phyloP scores from a whole-genome alignment of 1,139 yeast species.

The Ogataea hybrid region DNA sequence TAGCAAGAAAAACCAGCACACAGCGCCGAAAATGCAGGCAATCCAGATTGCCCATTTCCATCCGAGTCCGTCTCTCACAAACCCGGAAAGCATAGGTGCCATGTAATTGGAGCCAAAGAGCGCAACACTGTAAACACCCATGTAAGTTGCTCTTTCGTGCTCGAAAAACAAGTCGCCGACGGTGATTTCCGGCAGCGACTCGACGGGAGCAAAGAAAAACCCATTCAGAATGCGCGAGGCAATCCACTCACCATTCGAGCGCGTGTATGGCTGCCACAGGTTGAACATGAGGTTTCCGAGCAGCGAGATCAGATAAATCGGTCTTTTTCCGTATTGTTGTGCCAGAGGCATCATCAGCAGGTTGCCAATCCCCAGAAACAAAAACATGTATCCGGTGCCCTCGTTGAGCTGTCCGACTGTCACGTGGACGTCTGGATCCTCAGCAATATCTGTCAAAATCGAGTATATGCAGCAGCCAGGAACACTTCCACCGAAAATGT shows the following conservation, averaged over 20 bases:
- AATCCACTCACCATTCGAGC: slow-evolving; percentile 41
- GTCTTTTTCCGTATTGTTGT: slow-evolving; percentile 52
- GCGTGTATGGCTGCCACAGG: slow-evolving; percentile 45
- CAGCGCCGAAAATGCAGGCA: slow-evolving; percentile 47
- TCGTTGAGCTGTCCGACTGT: slow-evolving; percentile 42
- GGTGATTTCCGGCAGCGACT: slow-evolving; percentile 51
- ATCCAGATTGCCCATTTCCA: slow-evolving; percentile 51
- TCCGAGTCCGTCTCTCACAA: slow-evolving; percentile 43
- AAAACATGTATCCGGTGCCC: slow-evolving; percentile 52
- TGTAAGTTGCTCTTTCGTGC: slow-evolving; percentile 49
- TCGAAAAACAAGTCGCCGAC: slow-evolving; percentile 50
- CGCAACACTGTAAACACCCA: slow-evolving; percentile 44
- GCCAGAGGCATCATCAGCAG: slow-evolving; percentile 50
- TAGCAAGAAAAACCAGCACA: slow-evolving; percentile 40
- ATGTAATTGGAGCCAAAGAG: slow-evolving; percentile 39
- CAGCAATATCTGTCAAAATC: slow-evolving; percentile 41
- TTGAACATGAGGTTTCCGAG: slow-evolving; percentile 38
- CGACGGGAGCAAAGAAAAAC: slow-evolving; percentile 52
- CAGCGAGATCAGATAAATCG: slow-evolving; percentile 42
- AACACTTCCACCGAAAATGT: slow-evolving; percentile 44
- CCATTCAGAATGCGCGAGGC: slow-evolving; percentile 46
- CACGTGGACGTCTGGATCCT: slow-evolving; percentile 35
- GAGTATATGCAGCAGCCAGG: slow-evolving; percentile 49
- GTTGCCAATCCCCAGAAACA: slow-evolving; percentile 49
- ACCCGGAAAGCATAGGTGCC: slow-evolving; percentile 50